Base-by-base conservation (phyloP, 2,329 filamentous ascomycete genomes). In the Metarhizium humberi region DNA sequence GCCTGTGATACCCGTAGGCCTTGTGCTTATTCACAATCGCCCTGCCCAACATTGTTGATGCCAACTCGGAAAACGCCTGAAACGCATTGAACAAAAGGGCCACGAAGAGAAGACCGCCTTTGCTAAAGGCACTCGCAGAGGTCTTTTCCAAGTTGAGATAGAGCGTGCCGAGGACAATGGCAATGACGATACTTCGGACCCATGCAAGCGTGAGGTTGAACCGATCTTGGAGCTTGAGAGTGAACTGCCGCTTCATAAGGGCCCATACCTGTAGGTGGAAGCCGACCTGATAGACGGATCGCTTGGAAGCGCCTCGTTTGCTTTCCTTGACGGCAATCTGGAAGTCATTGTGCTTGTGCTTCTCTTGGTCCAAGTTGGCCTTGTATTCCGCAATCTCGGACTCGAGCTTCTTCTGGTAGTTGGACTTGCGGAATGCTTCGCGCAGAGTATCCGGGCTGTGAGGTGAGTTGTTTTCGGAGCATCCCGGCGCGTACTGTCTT, bases 31-130 rank as follows among this genome's bases (percentile, higher is more conserved):
- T 90, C 57, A 95, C 80, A 42, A 95, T 87, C 0, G 85, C 78
- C 8, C 90, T 79, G 1, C 86, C 88, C 16, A 85, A 73, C 87
- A 94, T 92, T 2, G 86, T 87, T 11, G 79, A 78, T 0, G 79
- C 86, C 0, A 95, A 72, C 68, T 95, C 90, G 0, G 86, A 82
- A 65, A 94, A 92, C 29, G 90, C 88, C 65, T 90, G 85, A 70
- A 95, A 92, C n/a, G 87, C 87, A 67, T 92, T 92, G 78, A 92
- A 92, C 4, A 95, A 73, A 2, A 95, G 79, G 25, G 87, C 76
- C 54, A 91, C 83, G 72, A 95, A 95, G 52, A 95, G 75, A 1
- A 92, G 80, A 74, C 89, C 90, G 59, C 89, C 89, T 67, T 90
- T 84, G 61, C 85, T 88, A 70, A 94, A 95, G 3, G 88, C 87